Conservation (phyloP, 2,329 filamentous ascomycete genomes). For the Seiridium cupressi region DNA sequence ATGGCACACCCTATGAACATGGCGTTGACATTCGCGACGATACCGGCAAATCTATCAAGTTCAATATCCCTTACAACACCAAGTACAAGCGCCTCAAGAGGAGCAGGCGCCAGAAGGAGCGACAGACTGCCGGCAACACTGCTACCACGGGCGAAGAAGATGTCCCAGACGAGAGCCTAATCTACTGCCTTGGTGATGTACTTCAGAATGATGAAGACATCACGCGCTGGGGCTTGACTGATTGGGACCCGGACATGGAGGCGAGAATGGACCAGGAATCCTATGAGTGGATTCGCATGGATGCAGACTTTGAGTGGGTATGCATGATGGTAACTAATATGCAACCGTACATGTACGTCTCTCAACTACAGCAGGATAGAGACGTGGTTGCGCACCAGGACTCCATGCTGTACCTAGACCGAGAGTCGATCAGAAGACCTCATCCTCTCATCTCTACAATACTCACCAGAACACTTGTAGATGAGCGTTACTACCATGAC, state of each 20-base stretch:
- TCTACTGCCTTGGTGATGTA: conserved; percentile 91
- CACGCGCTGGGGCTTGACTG: conserved; percentile 77
- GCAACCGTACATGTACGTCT: conserved; percentile 96
- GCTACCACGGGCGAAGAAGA: conserved; percentile 50
- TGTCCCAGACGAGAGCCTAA: conserved; percentile 71
- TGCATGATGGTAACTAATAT: conserved; percentile 79
- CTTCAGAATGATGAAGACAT: conserved; percentile 81
- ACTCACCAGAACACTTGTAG: conserved; percentile 84
- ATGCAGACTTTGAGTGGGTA: conserved; percentile 98
- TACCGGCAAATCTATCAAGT: conserved; percentile 68
- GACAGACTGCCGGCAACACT: conserved; percentile 39
- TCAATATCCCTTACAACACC: conserved; percentile 97
- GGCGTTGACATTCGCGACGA: conserved; percentile 93
- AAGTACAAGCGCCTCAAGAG: conserved; percentile 98
- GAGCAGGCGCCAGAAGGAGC: conserved; percentile 65
- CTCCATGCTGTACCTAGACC: conserved; percentile 72
- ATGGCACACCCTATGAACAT: conserved; percentile 96
- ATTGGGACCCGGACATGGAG: conserved; percentile 89
- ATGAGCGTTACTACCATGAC: conserved; percentile 88
- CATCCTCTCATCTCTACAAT: conserved; percentile 87
- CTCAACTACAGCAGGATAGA: conserved; percentile 93
- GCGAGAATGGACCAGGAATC: conserved; percentile 91
- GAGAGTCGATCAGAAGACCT: conserved; percentile 46
- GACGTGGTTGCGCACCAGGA: conserved; percentile 88
- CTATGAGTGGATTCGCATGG: conserved; percentile 97